These are phyloP conservation scores for Fusarium coicis DNA, from an alignment of 2,329 filamentous ascomycete species.

Conservation along the genomic window DNA sequence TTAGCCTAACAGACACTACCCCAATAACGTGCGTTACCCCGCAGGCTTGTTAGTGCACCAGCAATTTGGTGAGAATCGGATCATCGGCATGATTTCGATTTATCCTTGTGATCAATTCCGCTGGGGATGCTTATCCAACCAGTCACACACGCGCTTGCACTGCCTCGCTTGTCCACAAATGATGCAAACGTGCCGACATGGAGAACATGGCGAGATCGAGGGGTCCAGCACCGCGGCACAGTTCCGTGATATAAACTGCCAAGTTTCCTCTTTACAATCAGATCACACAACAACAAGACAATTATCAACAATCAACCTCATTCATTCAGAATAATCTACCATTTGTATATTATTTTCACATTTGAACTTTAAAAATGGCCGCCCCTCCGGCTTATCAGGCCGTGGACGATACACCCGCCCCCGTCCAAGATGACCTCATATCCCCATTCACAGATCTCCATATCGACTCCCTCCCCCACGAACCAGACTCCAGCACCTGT, in stretches of 20 bases:
- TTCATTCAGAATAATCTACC: no score
- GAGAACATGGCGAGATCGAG: neutral
- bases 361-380: neutral
- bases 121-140: neutral
- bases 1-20: neutral
- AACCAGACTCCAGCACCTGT: constrained; percentile 33
- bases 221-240: neutral
- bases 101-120: constrained; percentile 1
- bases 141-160: neutral
- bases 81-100: constrained; percentile 5
- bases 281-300: neutral
- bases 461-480: constrained; percentile 8
- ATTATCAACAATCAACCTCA: neutral
- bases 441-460: constrained; percentile 28
- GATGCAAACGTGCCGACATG: neutral
- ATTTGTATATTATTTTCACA: no score
- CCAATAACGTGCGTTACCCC: neutral
- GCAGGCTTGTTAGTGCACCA: neutral
- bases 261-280: neutral
- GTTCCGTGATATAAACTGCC: constrained; percentile 15
- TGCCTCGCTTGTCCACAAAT: neutral
- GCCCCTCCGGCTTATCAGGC: constrained; percentile 29
- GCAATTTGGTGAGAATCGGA: neutral
- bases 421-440: constrained; percentile 2
- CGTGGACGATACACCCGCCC: neutral